Conservation (phyloP, 164 flowering plant species). For the Chimonanthus salicifolius region DNA sequence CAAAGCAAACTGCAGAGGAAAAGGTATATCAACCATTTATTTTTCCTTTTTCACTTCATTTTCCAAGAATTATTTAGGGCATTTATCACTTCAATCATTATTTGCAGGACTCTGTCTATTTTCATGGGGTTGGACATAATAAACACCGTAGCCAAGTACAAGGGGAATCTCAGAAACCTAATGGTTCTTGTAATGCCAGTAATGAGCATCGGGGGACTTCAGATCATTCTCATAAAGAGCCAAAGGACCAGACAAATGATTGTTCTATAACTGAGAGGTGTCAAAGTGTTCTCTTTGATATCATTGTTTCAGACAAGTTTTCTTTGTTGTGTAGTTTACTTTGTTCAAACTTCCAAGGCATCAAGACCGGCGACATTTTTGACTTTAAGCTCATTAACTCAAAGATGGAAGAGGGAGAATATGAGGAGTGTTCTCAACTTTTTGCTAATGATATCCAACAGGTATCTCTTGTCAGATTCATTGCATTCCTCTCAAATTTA, state of each 20-base stretch:
- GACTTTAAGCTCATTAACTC: slow-evolving; percentile 44
- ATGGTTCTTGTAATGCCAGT: slow-evolving; percentile 7
- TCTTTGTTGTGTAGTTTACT: slow-evolving; percentile 53
- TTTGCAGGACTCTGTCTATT: slow-evolving; percentile 28
- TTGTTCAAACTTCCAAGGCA: slow-evolving; percentile 55
- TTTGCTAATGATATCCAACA: slow-evolving; percentile 61
- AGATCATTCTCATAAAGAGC: slow-evolving; percentile 18
- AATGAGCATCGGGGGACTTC: slow-evolving; percentile 11
- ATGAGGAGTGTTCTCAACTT: slow-evolving; percentile 57
- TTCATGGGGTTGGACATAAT: slow-evolving; percentile 11
- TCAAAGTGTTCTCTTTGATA: slow-evolving; percentile 36
- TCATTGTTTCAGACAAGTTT: slow-evolving; percentile 57
- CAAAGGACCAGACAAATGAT: slow-evolving; percentile 16
- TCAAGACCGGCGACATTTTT: slow-evolving; percentile 42
- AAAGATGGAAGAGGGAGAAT: slow-evolving; percentile 61
- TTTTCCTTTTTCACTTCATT: neutral
- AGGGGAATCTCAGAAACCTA: neutral
- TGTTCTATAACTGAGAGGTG: slow-evolving; percentile 31
- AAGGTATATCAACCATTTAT: slow-evolving; percentile 6
- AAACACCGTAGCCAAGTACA: slow-evolving; percentile 8
- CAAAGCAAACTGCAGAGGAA: slow-evolving; percentile 5
- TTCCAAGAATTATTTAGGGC: slow-evolving; percentile 1
- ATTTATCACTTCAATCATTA: slow-evolving; percentile 8
- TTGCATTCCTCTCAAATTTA: neutral
- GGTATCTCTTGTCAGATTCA: slow-evolving; percentile 30